Base-by-base conservation (phyloP, 768 basidiomycete genomes). In the Serendipita vermifera region DNA sequence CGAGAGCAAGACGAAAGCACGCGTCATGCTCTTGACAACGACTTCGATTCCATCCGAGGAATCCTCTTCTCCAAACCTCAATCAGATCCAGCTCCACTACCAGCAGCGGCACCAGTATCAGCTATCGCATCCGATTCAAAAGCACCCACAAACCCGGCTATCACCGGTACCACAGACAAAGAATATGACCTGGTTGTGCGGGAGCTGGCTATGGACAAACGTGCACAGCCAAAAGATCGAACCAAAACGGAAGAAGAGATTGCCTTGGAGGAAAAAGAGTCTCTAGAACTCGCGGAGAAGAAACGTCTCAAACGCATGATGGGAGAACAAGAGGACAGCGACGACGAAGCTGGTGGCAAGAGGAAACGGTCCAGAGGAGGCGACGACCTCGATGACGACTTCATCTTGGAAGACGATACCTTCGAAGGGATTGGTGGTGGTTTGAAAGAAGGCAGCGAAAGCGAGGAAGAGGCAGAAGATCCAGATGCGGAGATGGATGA, bases 201-300 rank as follows among this genome's bases (percentile, higher is more conserved):
- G 15, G 87, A 92, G 62, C 79, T 98, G 35, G 92, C 85, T 0
- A 94, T 93, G 63, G 96, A 98, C 58, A 81, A 87, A 62, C 80
- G 96, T 1, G 87, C 96, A 2, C 88, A 92, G 60, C 87, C 96
- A 0, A 96, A 90, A 65, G 87, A 99, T 66, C 72, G 96, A 56
- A 92, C 89, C 27, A 97, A 96, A 72, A 97, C 93, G 0, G 94
- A 96, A 63, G 91, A 97, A 63, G 96, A 99, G 64, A 63, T 91
- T 27, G 93, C 92, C 3, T 58, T 85, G 59, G 91, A 94, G 59
- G 87, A 86, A 64, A 92, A 89, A 63, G 86, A 87, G 61, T 75
- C 78, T 3, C 69, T 99, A 55, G 87, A 93, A 69, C 84, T 82
- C 67, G 87, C 88, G 1, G 96, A 99, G 70, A 74, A 77, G 62